Conservation (phyloP, 2,329 filamentous ascomycete species). For the Penicillium vulpinum region DNA sequence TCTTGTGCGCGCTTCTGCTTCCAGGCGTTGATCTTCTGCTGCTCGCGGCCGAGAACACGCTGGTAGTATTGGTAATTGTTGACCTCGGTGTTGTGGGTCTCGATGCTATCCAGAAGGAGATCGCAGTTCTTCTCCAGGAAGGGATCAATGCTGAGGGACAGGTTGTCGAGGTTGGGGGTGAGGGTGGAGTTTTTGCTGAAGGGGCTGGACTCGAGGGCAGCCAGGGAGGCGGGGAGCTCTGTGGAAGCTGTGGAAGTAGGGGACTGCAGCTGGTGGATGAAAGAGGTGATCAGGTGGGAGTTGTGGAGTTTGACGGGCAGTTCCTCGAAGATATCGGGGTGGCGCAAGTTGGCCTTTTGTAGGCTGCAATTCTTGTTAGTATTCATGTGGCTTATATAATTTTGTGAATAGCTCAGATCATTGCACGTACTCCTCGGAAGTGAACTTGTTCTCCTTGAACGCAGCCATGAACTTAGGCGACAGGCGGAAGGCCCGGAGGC, state of each 20-base stretch:
- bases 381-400: not conserved
- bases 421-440: constrained; percentile 78
- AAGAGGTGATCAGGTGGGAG: constrained; percentile 93
- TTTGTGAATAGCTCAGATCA: not conserved
- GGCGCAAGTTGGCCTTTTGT: constrained; percentile 89
- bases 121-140: constrained; percentile 99
- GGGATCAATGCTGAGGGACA: constrained; percentile 92
- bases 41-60: constrained; percentile 87
- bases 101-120: constrained; percentile 91
- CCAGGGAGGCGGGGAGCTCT: constrained; percentile 74
- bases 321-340: constrained; percentile 91
- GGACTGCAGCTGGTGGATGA: constrained; percentile 85
- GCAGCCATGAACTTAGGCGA: constrained; percentile 84
- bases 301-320: constrained; percentile 89
- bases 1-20: constrained; percentile 95
- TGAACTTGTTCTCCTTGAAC: constrained; percentile 97
- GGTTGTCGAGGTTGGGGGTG: constrained; percentile 82
- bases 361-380: constrained; percentile 59
- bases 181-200: constrained; percentile 63
- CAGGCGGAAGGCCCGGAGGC: constrained; percentile 86
- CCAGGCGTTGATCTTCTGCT: constrained; percentile 95
- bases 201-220: constrained; percentile 69
- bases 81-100: constrained; percentile 96
- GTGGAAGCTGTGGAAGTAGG: constrained; percentile 66
- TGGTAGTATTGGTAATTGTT: constrained; percentile 99